These are phyloP conservation scores for Westerdykella aurantiaca DNA, from an alignment of 2,329 filamentous ascomycete genomes.

Conservation along the genomic window DNA sequence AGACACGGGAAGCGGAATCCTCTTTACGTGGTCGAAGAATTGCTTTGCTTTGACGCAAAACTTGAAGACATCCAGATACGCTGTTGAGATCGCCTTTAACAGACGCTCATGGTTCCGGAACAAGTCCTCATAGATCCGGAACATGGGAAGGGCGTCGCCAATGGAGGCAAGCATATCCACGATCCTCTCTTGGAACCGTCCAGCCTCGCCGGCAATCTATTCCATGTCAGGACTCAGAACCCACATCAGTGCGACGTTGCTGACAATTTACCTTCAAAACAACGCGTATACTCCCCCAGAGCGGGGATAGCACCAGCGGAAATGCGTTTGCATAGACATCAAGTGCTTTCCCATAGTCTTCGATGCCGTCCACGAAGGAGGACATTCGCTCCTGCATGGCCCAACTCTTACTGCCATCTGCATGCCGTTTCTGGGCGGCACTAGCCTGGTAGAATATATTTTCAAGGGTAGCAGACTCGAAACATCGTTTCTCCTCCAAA, in stretches of 20 bases:
- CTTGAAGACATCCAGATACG: constrained; percentile 13
- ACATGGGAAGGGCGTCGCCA: constrained; percentile 14
- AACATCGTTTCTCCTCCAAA: constrained; percentile 6
- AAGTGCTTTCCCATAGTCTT: constrained; percentile 15
- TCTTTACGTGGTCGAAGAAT: constrained; percentile 10
- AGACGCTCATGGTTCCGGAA: constrained; percentile 16
- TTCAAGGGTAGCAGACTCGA: constrained; percentile 14
- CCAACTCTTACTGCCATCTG: constrained; percentile 9
- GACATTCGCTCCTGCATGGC: constrained; percentile 11
- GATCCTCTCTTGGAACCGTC: constrained; percentile 15
- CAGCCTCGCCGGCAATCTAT: constrained; percentile 13
- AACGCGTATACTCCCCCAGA: constrained; percentile 19
- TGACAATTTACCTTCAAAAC: constrained; percentile 11
- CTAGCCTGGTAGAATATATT: constrained; percentile 20
- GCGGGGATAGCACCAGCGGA: constrained; percentile 11
- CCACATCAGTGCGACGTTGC: background rate
- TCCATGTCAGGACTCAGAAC: background rate
- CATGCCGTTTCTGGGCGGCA: constrained; percentile 12
- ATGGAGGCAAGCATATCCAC: constrained; percentile 19
- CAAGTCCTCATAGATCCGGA: constrained; percentile 14
- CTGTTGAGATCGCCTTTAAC: constrained; percentile 9
- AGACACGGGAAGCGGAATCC: constrained; percentile 6
- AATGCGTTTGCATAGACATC: constrained; percentile 17
- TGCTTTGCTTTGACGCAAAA: constrained; percentile 14
- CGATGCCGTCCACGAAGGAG: constrained; percentile 12